Evolutionary conservation across 2,329 filamentous ascomycete genomes (phyloP), one percentile per base, ranked within the genome.

Genomic region (Xylaria polymorpha): DNA sequence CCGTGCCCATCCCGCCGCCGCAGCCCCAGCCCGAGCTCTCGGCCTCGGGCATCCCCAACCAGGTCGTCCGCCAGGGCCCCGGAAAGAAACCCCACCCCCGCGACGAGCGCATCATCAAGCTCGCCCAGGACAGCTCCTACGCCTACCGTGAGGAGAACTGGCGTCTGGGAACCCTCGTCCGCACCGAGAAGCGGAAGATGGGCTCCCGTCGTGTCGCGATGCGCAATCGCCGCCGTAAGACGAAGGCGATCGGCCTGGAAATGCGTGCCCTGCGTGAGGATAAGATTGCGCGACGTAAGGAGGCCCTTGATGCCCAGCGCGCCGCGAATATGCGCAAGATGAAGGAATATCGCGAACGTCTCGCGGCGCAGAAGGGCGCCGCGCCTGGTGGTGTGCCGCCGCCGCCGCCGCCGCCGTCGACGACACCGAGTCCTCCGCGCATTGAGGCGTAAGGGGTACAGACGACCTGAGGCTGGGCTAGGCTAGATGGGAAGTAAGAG

Each of bases 61-160:
- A 83, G 74, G 79, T 86, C 53, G 80, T 80, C 37, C 83, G 84
- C 44, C 64, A 72, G 22, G 76, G 78, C 20, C 51, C 51, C 56
- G 76, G 76, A 22, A 74, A 73, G n/a, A 70, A 71, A 20, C 74
- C 78, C 51, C 74, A 79, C 67, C 77, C 78, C 32, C 81, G 83
- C 69, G 77, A 79, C 64, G 79, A 81, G 72, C 82, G 86, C 66
- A 76, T 88, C 61, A 81, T 88, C 74, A 81, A 81, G 71, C 81
- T 89, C 65, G 81, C 83, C 62, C 77, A 81, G 64, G 83, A 88
- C 71, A 62, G 74, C 41, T 70, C 56, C 77, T 89, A 89, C 81
- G 84, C 84, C 73, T 90, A 89, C 79, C 83, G 84, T 61, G 87
- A 90, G 80, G 85, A 87, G 75, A 88, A 87, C 80, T 88, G 86